Evolutionary conservation across 2,329 filamentous ascomycete genomes (phyloP).

Genomic region (Fusarium fujikuroi): DNA sequence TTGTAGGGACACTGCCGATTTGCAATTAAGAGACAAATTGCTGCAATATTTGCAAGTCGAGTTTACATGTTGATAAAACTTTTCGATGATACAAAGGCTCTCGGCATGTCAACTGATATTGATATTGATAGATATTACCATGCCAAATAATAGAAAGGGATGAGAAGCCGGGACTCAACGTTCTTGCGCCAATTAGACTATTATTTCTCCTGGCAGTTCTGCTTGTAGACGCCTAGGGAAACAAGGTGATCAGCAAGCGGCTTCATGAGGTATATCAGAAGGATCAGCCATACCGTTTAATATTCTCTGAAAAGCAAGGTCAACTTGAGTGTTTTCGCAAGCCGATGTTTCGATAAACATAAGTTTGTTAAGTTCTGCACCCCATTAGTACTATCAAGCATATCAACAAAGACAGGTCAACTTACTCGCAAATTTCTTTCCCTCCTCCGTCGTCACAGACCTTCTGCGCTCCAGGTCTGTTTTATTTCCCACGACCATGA

Average conservation of each 20-base stretch:
- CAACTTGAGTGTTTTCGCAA: neutral
- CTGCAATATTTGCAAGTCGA: fast-evolving
- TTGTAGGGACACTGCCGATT: too few relatives aligned
- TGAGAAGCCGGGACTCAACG: neutral
- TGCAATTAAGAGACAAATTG: fast-evolving
- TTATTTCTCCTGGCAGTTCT: neutral
- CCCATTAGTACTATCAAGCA: fast-evolving
- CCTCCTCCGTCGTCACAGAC: neutral
- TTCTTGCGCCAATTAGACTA: too few relatives aligned
- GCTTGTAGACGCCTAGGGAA: neutral
- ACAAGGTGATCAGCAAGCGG: fast-evolving
- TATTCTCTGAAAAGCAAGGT: neutral
- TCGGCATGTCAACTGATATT: fast-evolving
- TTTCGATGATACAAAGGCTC: fast-evolving
- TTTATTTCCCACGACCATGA: slow-evolving; percentile 11
- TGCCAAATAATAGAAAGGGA: neutral
- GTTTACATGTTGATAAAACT: neutral
- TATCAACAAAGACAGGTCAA: fast-evolving
- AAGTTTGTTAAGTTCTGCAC: neutral
- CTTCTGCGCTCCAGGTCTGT: neutral
- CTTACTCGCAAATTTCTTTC: slow-evolving; percentile 4
- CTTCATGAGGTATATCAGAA: fast-evolving
- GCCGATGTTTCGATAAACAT: slow-evolving; percentile 3
- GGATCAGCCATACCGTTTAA: neutral
- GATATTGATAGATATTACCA: neutral